phyloP scores from a whole-genome alignment of 2,329 filamentous ascomycete genomes.

The Neofusicoccum sp. region DNA sequence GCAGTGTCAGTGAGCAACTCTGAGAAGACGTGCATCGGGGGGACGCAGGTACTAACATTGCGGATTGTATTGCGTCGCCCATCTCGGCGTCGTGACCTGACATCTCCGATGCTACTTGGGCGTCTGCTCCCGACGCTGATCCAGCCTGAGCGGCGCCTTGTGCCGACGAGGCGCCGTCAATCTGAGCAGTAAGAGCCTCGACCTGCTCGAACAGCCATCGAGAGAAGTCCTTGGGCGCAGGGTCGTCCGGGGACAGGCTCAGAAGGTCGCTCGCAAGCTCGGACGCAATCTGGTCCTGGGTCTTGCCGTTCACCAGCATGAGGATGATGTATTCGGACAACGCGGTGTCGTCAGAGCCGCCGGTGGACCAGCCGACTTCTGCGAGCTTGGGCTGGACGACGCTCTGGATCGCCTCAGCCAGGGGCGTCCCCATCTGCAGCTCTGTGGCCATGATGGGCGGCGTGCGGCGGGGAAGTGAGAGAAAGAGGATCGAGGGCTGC shows the following conservation, averaged over 20 bases:
- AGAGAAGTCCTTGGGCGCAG: constrained; percentile 78
- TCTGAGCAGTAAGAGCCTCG: constrained; percentile 61
- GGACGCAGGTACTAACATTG: constrained; percentile 38
- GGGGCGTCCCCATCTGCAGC: constrained; percentile 71
- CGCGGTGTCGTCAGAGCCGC: constrained; percentile 75
- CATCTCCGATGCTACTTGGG: background rate
- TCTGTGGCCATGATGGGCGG: constrained; percentile 68
- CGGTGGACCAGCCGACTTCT: constrained; percentile 88
- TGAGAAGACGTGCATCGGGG: no score
- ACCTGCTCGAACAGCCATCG: constrained; percentile 93
- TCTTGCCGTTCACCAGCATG: constrained; percentile 95
- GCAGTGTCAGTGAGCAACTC: background rate
- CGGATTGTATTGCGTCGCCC: constrained; percentile 53
- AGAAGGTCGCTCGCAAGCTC: constrained; percentile 89
- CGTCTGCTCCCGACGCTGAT: constrained; percentile 11
- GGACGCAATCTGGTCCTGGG: constrained; percentile 79
- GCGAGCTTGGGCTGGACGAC: constrained; percentile 87
- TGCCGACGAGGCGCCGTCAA: constrained; percentile 52
- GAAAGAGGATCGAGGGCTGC: constrained; percentile 18
- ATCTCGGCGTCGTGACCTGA: constrained; percentile 63
- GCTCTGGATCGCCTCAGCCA: constrained; percentile 78
- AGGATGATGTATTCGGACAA: constrained; percentile 95
- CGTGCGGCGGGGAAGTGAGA: background rate
- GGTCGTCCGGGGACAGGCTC: constrained; percentile 76
- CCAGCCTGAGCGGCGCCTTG: constrained; percentile 20